These are phyloP conservation scores for Gymnopus androsaceus DNA, from an alignment of 1,284 basidiomycete genomes.

Conservation along the genomic window DNA sequence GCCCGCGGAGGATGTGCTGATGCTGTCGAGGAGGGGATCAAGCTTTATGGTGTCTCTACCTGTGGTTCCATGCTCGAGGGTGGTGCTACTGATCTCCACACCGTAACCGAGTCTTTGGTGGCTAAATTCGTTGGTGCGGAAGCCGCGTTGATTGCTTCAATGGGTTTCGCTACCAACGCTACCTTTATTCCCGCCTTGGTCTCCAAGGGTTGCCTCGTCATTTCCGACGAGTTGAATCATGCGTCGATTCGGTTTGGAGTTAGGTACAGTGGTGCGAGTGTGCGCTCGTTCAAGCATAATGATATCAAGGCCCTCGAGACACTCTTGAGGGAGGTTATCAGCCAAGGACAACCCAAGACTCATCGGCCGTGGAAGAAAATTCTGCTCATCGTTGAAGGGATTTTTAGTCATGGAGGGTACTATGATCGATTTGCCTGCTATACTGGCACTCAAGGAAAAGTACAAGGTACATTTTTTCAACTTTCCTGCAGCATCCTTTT, in stretches of 20 bases:
- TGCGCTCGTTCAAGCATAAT: slow-evolving; percentile 97
- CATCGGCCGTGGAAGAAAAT: slow-evolving; percentile 99
- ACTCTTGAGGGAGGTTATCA: slow-evolving; percentile 88
- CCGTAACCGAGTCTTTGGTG: slow-evolving; percentile 83
- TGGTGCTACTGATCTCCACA: slow-evolving; percentile 84
- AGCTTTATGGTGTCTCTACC: slow-evolving; percentile 78
- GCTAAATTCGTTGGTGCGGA: slow-evolving; percentile 90
- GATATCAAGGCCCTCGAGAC: slow-evolving; percentile 85
- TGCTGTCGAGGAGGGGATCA: slow-evolving; percentile 82
- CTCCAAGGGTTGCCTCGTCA: slow-evolving; percentile 90
- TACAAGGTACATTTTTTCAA: slow-evolving; percentile 77
- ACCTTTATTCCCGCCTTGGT: slow-evolving; percentile 93
- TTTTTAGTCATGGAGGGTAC: slow-evolving; percentile 99
- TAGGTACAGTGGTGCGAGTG: slow-evolving; percentile 85
- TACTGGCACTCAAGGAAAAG: slow-evolving; percentile 89
- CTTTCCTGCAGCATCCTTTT: not conserved
- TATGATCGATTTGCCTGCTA: slow-evolving; percentile 79
- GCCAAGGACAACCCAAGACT: slow-evolving; percentile 95
- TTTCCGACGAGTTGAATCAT: slow-evolving; percentile 98
- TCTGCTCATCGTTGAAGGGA: slow-evolving; percentile 89
- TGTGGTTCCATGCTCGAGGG: slow-evolving; percentile 83
- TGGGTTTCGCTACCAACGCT: slow-evolving; percentile 99
- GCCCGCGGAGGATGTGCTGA: slow-evolving; percentile 92
- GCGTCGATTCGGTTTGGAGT: slow-evolving; percentile 94
- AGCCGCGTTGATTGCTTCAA: slow-evolving; percentile 87